These are phyloP conservation scores for Ogataea pini DNA, from an alignment of 805 yeast genomes.

Conservation along the genomic window DNA sequence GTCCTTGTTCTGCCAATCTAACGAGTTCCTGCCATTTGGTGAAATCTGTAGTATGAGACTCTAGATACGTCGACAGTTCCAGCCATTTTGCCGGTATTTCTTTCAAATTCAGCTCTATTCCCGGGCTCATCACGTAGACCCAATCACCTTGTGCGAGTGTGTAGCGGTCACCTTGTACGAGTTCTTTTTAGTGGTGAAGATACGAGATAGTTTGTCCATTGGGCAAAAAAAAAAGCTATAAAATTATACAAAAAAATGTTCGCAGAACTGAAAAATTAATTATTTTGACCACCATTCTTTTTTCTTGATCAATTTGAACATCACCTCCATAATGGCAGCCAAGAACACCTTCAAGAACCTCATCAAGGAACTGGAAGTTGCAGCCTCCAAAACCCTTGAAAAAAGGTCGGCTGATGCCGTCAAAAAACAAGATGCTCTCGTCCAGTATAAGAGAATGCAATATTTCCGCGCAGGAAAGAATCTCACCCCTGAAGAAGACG, in stretches of 20 bases:
- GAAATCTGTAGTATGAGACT: slow-evolving; percentile 37
- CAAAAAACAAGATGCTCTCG: slow-evolving; percentile 46
- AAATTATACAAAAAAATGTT: no score
- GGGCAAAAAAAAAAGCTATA: no score
- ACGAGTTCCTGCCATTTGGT: slow-evolving; percentile 41
- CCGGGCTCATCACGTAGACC: slow-evolving; percentile 4
- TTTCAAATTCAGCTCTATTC: slow-evolving; percentile 15
- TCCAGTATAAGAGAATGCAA: slow-evolving; percentile 51
- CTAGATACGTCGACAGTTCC: slow-evolving; percentile 34
- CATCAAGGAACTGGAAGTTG: slow-evolving; percentile 41
- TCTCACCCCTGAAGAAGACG: slow-evolving; percentile 34
- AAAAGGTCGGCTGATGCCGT: slow-evolving; percentile 42
- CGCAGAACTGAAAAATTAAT: no score
- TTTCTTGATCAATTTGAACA: no score
- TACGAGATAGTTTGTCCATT: no score
- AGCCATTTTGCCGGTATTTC: slow-evolving; percentile 35
- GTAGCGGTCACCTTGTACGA: no score
- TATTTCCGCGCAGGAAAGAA: slow-evolving; percentile 41
- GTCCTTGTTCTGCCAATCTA: slow-evolving; percentile 33
- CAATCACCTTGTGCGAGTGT: no score
- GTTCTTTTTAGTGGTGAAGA: no score
- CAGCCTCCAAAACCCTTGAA: slow-evolving; percentile 39
- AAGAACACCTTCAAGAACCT: slow-evolving; percentile 32
- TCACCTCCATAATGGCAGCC: slow-evolving; percentile 20
- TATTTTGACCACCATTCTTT: no score